These are phyloP conservation scores for Botryotinia calthae DNA, from an alignment of 2,329 filamentous ascomycete genomes.

Conservation along the genomic window DNA sequence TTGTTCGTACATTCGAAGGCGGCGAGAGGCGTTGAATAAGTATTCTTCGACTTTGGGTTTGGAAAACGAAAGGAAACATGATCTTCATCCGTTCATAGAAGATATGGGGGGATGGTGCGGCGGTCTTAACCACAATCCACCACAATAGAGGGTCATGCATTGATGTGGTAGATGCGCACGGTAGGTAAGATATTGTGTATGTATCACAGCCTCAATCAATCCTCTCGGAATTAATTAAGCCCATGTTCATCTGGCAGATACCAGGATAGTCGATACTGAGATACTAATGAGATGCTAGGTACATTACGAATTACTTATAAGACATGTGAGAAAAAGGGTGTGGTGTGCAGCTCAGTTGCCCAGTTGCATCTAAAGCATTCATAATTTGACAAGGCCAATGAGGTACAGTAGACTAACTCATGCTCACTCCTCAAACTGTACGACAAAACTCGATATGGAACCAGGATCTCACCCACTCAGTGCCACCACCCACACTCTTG, in stretches of 20 bases:
- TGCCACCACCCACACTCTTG: slow-evolving; percentile 3
- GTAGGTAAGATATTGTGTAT: slow-evolving; percentile 16
- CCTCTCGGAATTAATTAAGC: slow-evolving; percentile 17
- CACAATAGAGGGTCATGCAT: slow-evolving; percentile 9
- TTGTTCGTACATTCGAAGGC: not conserved
- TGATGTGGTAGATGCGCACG: slow-evolving; percentile 4
- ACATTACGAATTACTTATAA: slow-evolving; percentile 2
- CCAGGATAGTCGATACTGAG: not conserved
- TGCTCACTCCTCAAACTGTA: slow-evolving; percentile 13
- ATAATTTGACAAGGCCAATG: not conserved
- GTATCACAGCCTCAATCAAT: slow-evolving; percentile 19
- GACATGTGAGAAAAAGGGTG: not conserved
- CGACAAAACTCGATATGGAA: slow-evolving; percentile 5
- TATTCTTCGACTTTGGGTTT: not conserved
- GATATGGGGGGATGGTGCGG: not conserved
- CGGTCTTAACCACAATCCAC: slow-evolving; percentile 7
- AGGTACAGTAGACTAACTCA: not conserved
- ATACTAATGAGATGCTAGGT: slow-evolving; percentile 1
- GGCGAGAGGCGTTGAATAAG: not conserved
- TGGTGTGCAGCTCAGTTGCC: not conserved
- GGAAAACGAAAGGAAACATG: not conserved
- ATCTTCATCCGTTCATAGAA: not conserved
- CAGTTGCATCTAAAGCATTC: not conserved
- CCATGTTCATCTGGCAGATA: slow-evolving; percentile 17
- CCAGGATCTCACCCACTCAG: not conserved